Evolutionary conservation across 352 stramenopile species (phyloP), one percentile per base, ranked within the genome.

Genomic region (Thalassiosira gravida): DNA sequence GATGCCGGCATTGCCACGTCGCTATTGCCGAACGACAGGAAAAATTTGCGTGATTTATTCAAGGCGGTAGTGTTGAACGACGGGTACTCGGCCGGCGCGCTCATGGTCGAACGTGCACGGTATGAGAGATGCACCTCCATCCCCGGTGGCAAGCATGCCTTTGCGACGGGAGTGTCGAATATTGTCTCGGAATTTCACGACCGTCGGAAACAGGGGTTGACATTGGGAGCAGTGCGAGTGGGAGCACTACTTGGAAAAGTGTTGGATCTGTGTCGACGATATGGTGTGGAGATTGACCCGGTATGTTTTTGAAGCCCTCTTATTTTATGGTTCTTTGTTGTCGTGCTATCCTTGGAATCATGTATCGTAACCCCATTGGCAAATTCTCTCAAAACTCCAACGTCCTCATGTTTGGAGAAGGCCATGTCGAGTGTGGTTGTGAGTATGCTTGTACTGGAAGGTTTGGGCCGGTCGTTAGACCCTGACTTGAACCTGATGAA

Each of bases 101-200:
- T 94, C 32, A 94, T 94, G 85, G 83, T 94, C 3, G 87, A 93
- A 71, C 76, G 90, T 30, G 90, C 90, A 57, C 84, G 86, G 64
- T 88, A 89, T 64, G 88, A 94, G 77, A 44, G 71, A 50, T 94
- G 90, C 57, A 89, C 80, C 67, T 74, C 89, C 46, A 83, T 87
- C 22, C 75, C 83, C 22, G 88, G 85, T 50, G 80, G 89, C 27
- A 78, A 89, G 11, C 83, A 92, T 59, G 79, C 73, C 20, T 94
- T 94, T 85, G 74, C 90, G 0, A 74, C 74, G 3, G 88, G 86
- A 20, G 76, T 94, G 18, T 61, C 74, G 61, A 67, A 86, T 22
- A 90, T 94, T 52, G 86, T 94, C 1, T 84, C 80, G 11, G 86
- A 93, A 73, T 94, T 94, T 68, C 90, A 94, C 67, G 86, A 94